Evolutionary conservation across 805 yeast genomes (phyloP).

Genomic region (Suhomyces sp.): DNA sequence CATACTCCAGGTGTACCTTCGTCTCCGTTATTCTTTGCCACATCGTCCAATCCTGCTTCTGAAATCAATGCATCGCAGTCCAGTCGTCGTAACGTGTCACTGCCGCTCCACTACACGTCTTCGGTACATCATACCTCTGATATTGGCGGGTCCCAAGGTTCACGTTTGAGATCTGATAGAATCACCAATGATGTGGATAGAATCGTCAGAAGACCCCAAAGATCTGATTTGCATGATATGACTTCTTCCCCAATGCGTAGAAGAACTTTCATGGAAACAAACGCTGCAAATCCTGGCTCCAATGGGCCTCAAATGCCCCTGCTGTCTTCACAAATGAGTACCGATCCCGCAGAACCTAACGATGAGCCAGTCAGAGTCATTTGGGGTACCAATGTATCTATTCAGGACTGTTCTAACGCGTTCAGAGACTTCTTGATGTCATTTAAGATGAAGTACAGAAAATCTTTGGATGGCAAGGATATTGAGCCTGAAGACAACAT

Average conservation of each 20-base stretch:
- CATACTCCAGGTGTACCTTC: constrained; percentile 46
- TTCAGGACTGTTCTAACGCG: constrained; percentile 77
- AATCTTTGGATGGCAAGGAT: constrained; percentile 39
- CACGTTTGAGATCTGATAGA: constrained; percentile 46
- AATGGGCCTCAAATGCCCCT: constrained; percentile 10
- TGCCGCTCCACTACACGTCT: constrained; percentile 53
- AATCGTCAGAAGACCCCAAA: constrained; percentile 49
- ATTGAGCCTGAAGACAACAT: constrained; percentile 62
- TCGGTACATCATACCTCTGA: constrained; percentile 40
- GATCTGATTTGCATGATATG: constrained; percentile 79
- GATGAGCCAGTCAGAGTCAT: constrained; percentile 86
- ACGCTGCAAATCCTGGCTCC: constrained; percentile 17
- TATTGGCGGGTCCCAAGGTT: constrained; percentile 20
- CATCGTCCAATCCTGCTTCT: constrained; percentile 43
- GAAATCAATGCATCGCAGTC: constrained; percentile 27
- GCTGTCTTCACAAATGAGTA: constrained; percentile 28
- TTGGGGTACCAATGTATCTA: constrained; percentile 98
- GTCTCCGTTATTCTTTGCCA: constrained; percentile 55
- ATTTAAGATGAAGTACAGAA: constrained; percentile 76
- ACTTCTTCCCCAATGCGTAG: constrained; percentile 69
- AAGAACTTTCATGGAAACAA: constrained; percentile 58
- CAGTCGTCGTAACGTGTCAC: constrained; percentile 39
- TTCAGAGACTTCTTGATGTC: constrained; percentile 83
- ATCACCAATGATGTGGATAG: constrained; percentile 44
- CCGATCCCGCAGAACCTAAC: constrained; percentile 25